Base-by-base conservation (phyloP, 2,329 filamentous ascomycete genomes). In the Chrysosporium keratinophilum region DNA sequence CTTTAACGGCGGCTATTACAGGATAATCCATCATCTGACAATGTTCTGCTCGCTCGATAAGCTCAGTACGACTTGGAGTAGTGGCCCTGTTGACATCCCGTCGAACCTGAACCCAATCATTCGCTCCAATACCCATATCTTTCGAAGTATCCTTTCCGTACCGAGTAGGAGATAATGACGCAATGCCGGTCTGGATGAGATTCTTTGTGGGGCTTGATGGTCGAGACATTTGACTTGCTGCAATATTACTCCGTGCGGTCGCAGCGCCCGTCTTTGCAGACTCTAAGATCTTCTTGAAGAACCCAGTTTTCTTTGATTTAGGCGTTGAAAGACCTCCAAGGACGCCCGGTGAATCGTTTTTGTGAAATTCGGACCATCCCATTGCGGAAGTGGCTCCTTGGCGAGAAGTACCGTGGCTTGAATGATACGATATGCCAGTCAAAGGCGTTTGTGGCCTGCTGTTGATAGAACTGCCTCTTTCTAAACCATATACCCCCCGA, bases 71-170 rank as follows among this genome's bases (percentile, higher is more conserved):
- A 69, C 90, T 95, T 37, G 96, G 76, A 0, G 91, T 93, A 65
- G 95, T 97, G 2, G 91, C 95, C 35, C 93, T 81, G 68, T 98
- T 97, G 45, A 98, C 85, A 69, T 98, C 94, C 44, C 93, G 82
- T 35, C 93, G 85, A 19, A 97, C 89, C 67, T 97, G 90, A n/a
- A 98, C 89, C 90, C 93, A 98, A 67, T 97, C 91, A 14, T 63
- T 73, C 61, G 72, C 67, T 37, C 74, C 78, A 5, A 85, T 69
- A 1, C 85, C 88, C 78, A 85, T 85, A 15, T 94, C 88, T 54
- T 80, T 78, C 12, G 82, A 78, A 3, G 78, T 71, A 57, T 82
- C 79, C 44, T 75, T 74, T 52, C 64, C 70, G 54, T 60, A 64
- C 56, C 39, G 63, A 60, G 40, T 61, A 61, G 48, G 64, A 1